Evolutionary conservation across 192 early-diverging fungal species (phyloP), one percentile per base, ranked within the genome.

Genomic region (Podila verticillata): DNA sequence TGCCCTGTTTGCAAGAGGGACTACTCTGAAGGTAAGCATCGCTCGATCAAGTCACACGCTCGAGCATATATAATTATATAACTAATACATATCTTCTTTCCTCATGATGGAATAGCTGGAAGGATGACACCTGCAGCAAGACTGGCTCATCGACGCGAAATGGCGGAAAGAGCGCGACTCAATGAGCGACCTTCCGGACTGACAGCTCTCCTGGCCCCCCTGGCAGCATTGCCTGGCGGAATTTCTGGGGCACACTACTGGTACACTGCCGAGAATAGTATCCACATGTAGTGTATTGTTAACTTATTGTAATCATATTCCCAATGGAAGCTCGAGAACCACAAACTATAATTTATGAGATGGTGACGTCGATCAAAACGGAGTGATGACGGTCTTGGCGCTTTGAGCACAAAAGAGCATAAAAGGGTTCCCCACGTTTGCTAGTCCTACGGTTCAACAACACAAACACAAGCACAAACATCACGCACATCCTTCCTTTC

Each of bases 1-100:
- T 89, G 88, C 61, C 88, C 88, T 36, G 81, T 89, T 10, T 89
- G 88, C 57, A 80, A 68, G 61, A 44, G 77, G 32, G 77, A 80
- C 15, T 80, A 68, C 57, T 80, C 77, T 20, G 64, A 72, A 80
- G 77, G 77, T 80, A 61, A 66, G 47, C 4, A 35, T n/a, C n/a
- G n/a, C 10, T 24, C 12, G 35, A 22, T 6, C 1, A 49, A 29
- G 17, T 7, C 20, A 57, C 44, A 47, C 44, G 7, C 15, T 12
- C 12, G 22, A 1, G 26, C 7, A n/a, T n/a, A n/a, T n/a, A n/a
- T n/a, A n/a, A n/a, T n/a, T n/a, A n/a, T n/a, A n/a, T n/a, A n/a
- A n/a, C n/a, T n/a, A n/a, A n/a, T n/a, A n/a, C n/a, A n/a, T n/a
- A n/a, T n/a, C n/a, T n/a, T n/a, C n/a, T n/a, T n/a, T n/a, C n/a